Evolutionary conservation across 2,329 filamentous ascomycete genomes (phyloP).

Genomic region (Fusarium tuaranense): DNA sequence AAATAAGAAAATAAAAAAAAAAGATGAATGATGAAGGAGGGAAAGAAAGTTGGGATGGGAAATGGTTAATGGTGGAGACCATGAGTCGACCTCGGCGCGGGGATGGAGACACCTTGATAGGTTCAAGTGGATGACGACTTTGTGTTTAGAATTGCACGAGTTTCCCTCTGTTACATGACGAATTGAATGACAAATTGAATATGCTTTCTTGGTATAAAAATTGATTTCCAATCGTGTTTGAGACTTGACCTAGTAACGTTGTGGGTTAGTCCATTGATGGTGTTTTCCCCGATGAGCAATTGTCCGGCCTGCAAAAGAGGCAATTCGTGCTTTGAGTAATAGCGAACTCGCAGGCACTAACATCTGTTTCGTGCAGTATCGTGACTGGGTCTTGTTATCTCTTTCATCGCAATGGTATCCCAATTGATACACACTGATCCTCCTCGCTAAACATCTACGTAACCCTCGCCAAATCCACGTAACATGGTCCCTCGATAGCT

Average conservation of each 20-base stretch:
- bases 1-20: slow-evolving; percentile 3
- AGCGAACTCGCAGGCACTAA: not conserved
- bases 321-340: not conserved
- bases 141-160: slow-evolving; percentile 5
- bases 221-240: not conserved
- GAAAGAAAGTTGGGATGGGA: slow-evolving; percentile 4
- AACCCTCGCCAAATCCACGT: not conserved
- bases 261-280: not conserved
- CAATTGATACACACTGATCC: not conserved
- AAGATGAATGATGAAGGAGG: slow-evolving; percentile 5
- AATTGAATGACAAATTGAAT: slow-evolving; percentile 28
- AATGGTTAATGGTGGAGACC: slow-evolving; percentile 27
- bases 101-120: slow-evolving; percentile 39
- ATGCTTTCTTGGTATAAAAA: not conserved
- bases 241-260: not conserved
- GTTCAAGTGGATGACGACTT: slow-evolving; percentile 25
- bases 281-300: not conserved
- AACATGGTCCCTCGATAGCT: not conserved
- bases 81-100: slow-evolving; percentile 6
- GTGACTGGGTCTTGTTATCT: not conserved
- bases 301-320: not conserved
- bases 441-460: not conserved
- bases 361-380: not conserved
- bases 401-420: not conserved
- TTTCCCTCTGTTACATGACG: slow-evolving; percentile 10